Evolutionary conservation across 257 asterid genomes (phyloP), one percentile per base, ranked within the genome.

Genomic region (Hygrophila difformis): DNA sequence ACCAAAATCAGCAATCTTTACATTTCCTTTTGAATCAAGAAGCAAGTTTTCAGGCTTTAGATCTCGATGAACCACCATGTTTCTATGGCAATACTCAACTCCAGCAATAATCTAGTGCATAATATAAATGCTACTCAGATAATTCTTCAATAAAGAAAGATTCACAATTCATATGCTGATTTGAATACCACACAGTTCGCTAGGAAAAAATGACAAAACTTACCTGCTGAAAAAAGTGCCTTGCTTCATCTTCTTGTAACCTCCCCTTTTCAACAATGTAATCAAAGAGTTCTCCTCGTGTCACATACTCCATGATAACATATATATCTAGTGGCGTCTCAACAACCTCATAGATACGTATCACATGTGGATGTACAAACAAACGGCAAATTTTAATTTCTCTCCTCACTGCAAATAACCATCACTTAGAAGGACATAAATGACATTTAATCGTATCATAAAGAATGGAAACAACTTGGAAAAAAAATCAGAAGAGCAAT

Each of bases 41-140:
- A 89, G 97, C 68, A 89, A 78, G 65, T 89, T 81, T 64, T 89
- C 97, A 52, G 97, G 97, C 75, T 89, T 89, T 56, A 89, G 96
- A 62, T 89, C 97, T 20, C 97, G 94, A 65, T 89, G 97, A 52
- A 84, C 97, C 60, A 89, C 93, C 96, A 80, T 82, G 63, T 89
- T 82, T 65, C 69, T 73, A 55, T 89, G 97, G 62, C 96, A 89
- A 60, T 89, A 84, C 62, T 84, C 94, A 53, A 89, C 87, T 18
- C 94, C 97, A 13, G 87, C 62, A 67, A 89, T 73, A 57, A 84
- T 79, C 94, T 88, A 66, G 44, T 26, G 31, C 52, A 42, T 47
- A 48, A 41, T 45, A 56, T 60, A 37, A 26, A 49, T 51, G 44
- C 20, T 57, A 49, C 31, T 26, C 31, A 26, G 8, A 26, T 26